phyloP scores from a whole-genome alignment of 768 basidiomycete genomes.

The Exidia glandulosa region DNA sequence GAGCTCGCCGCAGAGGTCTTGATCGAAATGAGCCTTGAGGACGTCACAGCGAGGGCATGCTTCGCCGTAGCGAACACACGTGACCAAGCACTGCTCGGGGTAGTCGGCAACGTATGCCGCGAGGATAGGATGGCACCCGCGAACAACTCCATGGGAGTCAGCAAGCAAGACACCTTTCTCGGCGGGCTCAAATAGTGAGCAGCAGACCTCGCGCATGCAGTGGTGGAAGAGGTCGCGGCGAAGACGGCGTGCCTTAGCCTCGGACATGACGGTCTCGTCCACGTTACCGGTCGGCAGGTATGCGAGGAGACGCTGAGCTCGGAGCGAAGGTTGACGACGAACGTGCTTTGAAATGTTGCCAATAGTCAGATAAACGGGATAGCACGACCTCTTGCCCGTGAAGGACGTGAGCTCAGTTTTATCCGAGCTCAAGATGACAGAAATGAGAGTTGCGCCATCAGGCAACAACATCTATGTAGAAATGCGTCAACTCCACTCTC shows the following conservation, averaged over 20 bases:
- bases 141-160: too few relatives aligned
- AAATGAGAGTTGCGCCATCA: conserved; percentile 13
- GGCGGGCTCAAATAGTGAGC: conserved; percentile 14
- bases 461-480: neutral
- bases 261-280: neutral
- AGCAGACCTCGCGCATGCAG: conserved; percentile 9
- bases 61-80: too few relatives aligned
- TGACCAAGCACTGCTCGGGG: too few relatives aligned
- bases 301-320: conserved; percentile 14
- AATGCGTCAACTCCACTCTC: neutral
- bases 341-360: conserved; percentile 18
- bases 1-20: too few relatives aligned
- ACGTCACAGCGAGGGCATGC: too few relatives aligned
- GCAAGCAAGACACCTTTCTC: conserved; percentile 23
- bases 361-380: conserved; percentile 22
- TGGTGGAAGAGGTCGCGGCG: conserved; percentile 13
- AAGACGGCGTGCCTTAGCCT: neutral
- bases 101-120: too few relatives aligned
- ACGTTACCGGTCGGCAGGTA: conserved; percentile 14
- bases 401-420: conserved; percentile 18
- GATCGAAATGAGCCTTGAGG: too few relatives aligned
- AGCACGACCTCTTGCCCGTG: conserved; percentile 17
- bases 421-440: conserved; percentile 19
- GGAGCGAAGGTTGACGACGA: conserved; percentile 10
- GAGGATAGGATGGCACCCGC: too few relatives aligned